These are phyloP conservation scores for Clavaria fumosa DNA, from an alignment of 768 basidiomycete species.

Conservation along the genomic window DNA sequence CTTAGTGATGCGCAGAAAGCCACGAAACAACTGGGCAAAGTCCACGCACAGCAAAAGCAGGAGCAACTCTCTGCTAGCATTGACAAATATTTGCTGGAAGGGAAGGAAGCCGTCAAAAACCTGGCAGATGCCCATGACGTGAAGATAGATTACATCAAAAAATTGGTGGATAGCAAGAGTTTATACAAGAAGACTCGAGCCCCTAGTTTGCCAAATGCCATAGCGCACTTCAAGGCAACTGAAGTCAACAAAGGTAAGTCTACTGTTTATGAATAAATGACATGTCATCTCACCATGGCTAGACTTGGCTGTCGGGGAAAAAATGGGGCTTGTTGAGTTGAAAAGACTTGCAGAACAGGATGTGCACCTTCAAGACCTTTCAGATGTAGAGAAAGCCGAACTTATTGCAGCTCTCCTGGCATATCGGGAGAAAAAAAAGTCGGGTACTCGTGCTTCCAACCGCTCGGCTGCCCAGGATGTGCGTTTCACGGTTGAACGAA, in stretches of 20 bases:
- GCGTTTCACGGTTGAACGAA: neutral
- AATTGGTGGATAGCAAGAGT: neutral
- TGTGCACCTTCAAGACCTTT: neutral
- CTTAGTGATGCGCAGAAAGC: neutral
- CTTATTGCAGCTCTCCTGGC: neutral
- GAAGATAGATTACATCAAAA: neutral
- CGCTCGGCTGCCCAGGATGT: too few relatives aligned
- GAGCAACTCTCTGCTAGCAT: neutral
- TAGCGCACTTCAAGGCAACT: neutral
- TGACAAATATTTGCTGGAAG: neutral
- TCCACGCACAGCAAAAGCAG: too few relatives aligned
- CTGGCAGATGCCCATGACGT: neutral
- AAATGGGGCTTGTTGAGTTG: neutral
- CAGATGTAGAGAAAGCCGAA: neutral
- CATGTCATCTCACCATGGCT: neutral
- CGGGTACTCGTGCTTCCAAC: neutral
- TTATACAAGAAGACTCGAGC: constrained; percentile 1
- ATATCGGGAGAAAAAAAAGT: neutral
- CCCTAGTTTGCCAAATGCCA: constrained; percentile 1
- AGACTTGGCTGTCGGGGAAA: neutral
- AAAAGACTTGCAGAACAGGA: neutral
- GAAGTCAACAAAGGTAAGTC: neutral
- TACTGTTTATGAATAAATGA: neutral
- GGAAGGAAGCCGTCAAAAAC: neutral
- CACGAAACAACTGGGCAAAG: neutral